Conservation (phyloP, 1,284 basidiomycete species). For the Mycena sp. region DNA sequence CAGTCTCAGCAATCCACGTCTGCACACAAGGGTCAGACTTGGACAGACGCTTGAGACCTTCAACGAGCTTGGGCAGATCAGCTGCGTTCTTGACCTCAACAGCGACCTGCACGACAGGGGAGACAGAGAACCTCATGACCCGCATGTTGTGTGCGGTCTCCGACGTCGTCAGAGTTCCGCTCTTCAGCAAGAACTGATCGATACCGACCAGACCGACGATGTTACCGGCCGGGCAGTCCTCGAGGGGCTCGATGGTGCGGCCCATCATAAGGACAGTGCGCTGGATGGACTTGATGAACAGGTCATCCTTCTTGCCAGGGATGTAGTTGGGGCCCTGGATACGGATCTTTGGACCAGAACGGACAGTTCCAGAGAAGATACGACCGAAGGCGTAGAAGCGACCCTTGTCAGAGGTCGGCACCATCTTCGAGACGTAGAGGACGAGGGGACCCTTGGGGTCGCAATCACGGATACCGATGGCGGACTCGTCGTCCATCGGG, state of each 20-base stretch:
- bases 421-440: conserved; percentile 99
- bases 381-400: conserved; percentile 99
- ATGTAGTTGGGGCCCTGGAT: conserved; percentile 99
- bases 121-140: conserved; percentile 99
- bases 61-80: conserved; percentile 99
- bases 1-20: conserved; percentile 91
- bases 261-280: conserved; percentile 99
- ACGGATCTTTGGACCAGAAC: conserved; percentile 97
- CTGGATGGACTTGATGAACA: conserved; percentile 98
- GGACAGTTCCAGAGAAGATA: conserved; percentile 99
- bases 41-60: conserved; percentile 99
- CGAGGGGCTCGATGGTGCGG: conserved; percentile 98
- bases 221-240: conserved; percentile 99
- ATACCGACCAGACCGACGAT: conserved; percentile 99
- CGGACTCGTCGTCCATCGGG: conserved; percentile 99
- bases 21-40: conserved; percentile 99
- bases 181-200: conserved; percentile 99
- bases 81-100: conserved; percentile 99
- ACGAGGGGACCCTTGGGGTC: conserved; percentile 98
- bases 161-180: conserved; percentile 95
- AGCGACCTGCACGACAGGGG: conserved; percentile 98
- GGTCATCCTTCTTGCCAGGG: conserved; percentile 99
- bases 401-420: conserved; percentile 99
- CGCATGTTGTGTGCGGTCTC: conserved; percentile 99
- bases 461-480: conserved; percentile 98